Evolutionary conservation across 75 land plant genomes (phyloP), one percentile per base, ranked within the genome.

Genomic region (Selaginella moellendorffii): DNA sequence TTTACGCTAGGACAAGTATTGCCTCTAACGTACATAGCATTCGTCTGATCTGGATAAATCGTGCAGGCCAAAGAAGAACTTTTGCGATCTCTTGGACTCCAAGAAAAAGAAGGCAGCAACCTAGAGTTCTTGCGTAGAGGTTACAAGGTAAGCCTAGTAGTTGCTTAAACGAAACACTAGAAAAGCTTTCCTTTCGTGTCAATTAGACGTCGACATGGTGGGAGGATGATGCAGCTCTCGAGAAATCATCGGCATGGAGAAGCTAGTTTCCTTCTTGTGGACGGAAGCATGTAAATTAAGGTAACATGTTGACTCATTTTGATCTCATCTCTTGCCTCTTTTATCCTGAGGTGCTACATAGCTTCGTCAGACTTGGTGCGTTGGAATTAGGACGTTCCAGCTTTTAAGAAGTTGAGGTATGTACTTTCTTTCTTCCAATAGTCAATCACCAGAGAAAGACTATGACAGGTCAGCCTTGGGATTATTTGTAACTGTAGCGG

Each of bases 51-150:
- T 53, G 1, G 28, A 31, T 64, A 30, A 5, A 1, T 30, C 29
- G 9, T 76, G 29, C 72, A 95, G 91, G 73, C 85, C 10, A 95
- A 95, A 59, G 91, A 95, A 74, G 99, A 95, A 68, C 81, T 95
- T 26, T 63, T 95, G 77, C 71, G 80, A 54, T 85, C 88, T 22
- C 79, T 95, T 24, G 99, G 99, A 20, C 73, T 95, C 27, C 90
- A 95, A 77, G 99, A 95, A 71, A 82, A 86, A 73, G 65, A 79
- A 75, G 99, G 99, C 66, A 89, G 96, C 71, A 80, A 90, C 19
- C 72, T 95, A 62, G 84, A 77, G 71, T 95, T 95, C 66, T 81
- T 95, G 25, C 79, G 97, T 62, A 73, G 91, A 65, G 99, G 99
- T 25, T 95, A 86, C 74, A 95, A 90, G 97, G 97, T 88, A 62